Conservation (phyloP, 179 eudicot genomes). For the Patellifolia procumbens region DNA sequence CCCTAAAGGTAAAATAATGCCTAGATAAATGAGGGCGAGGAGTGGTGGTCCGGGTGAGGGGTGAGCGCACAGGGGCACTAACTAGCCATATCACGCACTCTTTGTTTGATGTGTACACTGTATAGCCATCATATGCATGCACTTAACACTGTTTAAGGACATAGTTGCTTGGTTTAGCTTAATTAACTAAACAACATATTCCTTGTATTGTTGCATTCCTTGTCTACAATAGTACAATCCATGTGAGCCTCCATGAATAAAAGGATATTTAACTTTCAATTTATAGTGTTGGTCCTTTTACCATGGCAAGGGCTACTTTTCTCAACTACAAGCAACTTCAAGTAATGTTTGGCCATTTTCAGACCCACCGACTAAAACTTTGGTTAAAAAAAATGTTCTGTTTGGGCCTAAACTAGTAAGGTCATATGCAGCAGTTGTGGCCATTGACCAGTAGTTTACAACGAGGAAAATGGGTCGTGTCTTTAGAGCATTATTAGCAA, state of each 20-base stretch:
- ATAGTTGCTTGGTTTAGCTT: neutral
- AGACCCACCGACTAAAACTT: neutral
- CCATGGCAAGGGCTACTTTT: slow-evolving; percentile 3
- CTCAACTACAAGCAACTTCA: neutral
- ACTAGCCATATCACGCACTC: neutral
- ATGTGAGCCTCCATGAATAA: slow-evolving; percentile 6
- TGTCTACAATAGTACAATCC: slow-evolving; percentile 8
- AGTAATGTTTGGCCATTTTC: neutral
- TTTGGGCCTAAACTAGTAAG: too few species aligned
- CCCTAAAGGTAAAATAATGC: too few species aligned
- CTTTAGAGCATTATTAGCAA: too few species aligned
- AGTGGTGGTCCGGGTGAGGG: slow-evolving; percentile 9
- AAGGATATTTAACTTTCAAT: neutral
- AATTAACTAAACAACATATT: neutral
- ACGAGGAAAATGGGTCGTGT: too few species aligned
- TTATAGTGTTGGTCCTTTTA: neutral
- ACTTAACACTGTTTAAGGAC: neutral
- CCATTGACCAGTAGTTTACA: too few species aligned
- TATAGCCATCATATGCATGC: slow-evolving; percentile 11
- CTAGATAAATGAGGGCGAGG: neutral
- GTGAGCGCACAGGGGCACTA: slow-evolving; percentile 14
- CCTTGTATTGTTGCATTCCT: slow-evolving; percentile 14
- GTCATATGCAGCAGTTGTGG: too few species aligned
- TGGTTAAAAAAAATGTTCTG: too few species aligned
- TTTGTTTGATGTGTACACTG: neutral